A percentile compares a stretch with the other conserved stretches of the same genome.
These are phyloP conservation scores for Metschnikowia similis DNA, from an alignment of 805 yeast genomes.

Conservation along the genomic window DNA sequence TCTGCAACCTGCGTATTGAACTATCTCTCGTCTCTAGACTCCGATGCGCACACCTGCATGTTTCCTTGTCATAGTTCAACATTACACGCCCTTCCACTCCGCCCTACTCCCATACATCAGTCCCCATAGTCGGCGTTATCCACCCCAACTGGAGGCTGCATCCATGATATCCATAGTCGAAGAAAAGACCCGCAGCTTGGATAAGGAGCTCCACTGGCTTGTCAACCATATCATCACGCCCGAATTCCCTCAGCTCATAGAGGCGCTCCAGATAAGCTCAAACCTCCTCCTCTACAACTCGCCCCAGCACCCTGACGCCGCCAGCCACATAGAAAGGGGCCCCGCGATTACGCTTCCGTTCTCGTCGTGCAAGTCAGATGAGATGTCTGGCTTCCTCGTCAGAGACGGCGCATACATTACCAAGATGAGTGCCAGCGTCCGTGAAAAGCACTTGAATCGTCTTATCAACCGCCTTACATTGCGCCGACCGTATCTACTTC, in stretches of 20 bases:
- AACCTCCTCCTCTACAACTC: slow-evolving; percentile 35
- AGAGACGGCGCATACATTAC: slow-evolving; percentile 52
- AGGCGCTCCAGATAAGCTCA: slow-evolving; percentile 35
- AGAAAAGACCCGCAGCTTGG: slow-evolving; percentile 11
- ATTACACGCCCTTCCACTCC: too few species aligned
- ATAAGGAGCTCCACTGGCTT: slow-evolving; percentile 19
- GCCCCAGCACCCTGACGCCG: slow-evolving; percentile 31
- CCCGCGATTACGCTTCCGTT: slow-evolving; percentile 53
- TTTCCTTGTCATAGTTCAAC: too few species aligned
- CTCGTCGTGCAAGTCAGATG: slow-evolving; percentile 50
- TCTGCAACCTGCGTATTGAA: too few species aligned
- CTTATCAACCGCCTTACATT: slow-evolving; percentile 25
- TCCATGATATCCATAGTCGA: slow-evolving; percentile 4
- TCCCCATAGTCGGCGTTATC: too few species aligned
- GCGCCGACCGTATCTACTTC: slow-evolving; percentile 33
- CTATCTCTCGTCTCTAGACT: too few species aligned
- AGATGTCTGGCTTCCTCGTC: slow-evolving; percentile 56
- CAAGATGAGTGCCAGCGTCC: slow-evolving; percentile 41
- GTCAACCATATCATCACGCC: slow-evolving; percentile 14
- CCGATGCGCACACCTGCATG: too few species aligned
- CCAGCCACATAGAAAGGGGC: slow-evolving; percentile 27
- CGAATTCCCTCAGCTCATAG: slow-evolving; percentile 21
- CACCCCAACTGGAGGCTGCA: background rate
- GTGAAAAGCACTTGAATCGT: slow-evolving; percentile 38
- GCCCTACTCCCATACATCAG: too few species aligned